Evolutionary conservation across 345 rosid genomes (phyloP), one percentile per base, ranked within the genome.

Genomic region (Hirschfeldia incana): DNA sequence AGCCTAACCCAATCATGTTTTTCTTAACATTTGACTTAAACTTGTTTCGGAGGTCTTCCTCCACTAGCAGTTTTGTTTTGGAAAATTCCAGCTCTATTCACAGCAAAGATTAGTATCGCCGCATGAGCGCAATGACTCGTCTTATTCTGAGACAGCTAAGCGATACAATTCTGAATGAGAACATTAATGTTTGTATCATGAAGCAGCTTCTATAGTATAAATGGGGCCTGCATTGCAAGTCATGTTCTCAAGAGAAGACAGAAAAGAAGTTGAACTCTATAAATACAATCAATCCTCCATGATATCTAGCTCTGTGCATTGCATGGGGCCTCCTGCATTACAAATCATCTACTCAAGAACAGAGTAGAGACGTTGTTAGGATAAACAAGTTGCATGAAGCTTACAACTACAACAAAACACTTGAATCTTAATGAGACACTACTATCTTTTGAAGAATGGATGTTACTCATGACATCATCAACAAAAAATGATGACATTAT

Each of bases 401-500:
- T 53, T 3, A 12, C 3, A 64, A 60, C 61, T 15, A 53, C 59
- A 37, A 70, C 8, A 70, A 26, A 9, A 6, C 30, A 37, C 13
- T 55, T 57, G 32, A 30, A 16, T 75, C 64, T 26, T n/a, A 55
- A 71, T 71, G 30, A 29, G 13, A 65, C n/a, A 37, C 37, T 57
- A 55, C 8, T 58, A 32, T 16, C 77, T 57, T 27, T 16, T 53
- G 16, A 70, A 44, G 15, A 44, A 44, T 44, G 21, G 42, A 37
- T 64, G 66, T 15, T 62, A 46, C 1, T 3, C 12, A 15, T 29
- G 42, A 69, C 70, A 42, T 42, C 57, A 72, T 71, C 72, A 32
- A 73, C 63, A 59, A 72, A 57, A 71, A 34, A 55, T 65, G 66
- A 53, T 70, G 70, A 8, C 46, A 71, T 65, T 71, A 81, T 83